Evolutionary conservation across 768 basidiomycete species (phyloP).

Genomic region (Paxillus involutus): DNA sequence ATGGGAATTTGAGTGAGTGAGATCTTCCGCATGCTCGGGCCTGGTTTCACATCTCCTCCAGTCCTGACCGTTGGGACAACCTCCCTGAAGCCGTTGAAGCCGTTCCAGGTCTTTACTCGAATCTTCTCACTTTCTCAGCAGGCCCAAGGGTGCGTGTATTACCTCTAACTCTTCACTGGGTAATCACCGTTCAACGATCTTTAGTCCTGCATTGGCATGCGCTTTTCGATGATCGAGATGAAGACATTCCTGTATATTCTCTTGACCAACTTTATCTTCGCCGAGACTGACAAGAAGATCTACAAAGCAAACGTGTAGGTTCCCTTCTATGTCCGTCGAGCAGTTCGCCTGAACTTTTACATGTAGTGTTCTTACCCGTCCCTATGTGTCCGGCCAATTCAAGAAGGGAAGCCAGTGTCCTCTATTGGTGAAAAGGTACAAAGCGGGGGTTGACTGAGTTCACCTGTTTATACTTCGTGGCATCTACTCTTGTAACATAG

Average conservation of each 20-base stretch:
- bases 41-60: conserved; percentile 23
- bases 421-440: conserved; percentile 43
- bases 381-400: conserved; percentile 54
- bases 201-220: conserved; percentile 81
- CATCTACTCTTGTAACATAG: background rate
- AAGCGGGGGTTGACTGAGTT: conserved; percentile 3
- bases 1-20: conserved; percentile 74
- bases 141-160: conserved; percentile 67
- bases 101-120: conserved; percentile 72
- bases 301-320: conserved; percentile 64
- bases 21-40: background rate
- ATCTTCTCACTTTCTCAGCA: conserved; percentile 74
- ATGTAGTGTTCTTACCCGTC: conserved; percentile 61
- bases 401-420: conserved; percentile 65
- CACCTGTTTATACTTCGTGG: background rate
- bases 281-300: conserved; percentile 50
- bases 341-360: background rate
- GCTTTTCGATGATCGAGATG: conserved; percentile 82
- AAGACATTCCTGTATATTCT: conserved; percentile 75
- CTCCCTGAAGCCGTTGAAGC: conserved; percentile 66
- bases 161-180: background rate
- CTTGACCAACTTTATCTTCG: conserved; percentile 64
- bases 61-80: conserved; percentile 81
- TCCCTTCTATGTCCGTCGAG: background rate
- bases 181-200: conserved; percentile 2